Evolutionary conservation across 805 yeast genomes (phyloP), one percentile per base, ranked within the genome.

Genomic region (Cyberlindnera petersonii): DNA sequence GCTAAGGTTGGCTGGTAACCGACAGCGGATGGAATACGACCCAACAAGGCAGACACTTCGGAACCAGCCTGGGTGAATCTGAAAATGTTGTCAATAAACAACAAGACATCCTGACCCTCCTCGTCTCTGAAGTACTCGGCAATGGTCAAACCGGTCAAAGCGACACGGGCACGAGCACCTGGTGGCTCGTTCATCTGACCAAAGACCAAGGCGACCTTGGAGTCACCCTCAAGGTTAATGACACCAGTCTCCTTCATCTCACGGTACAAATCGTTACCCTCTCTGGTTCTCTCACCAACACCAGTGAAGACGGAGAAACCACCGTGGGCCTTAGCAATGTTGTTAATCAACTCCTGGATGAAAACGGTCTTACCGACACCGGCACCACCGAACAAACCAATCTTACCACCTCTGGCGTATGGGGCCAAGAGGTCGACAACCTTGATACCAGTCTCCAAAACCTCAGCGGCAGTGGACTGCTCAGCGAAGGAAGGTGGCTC

Each of bases 171-270:
- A 83, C 98, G 89, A 64, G 98, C 98, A 77, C 98, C 98, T 60
- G 98, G 98, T 66, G 98, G 98, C 82, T 91, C 98, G 82, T 91
- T 91, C 98, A 91, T 91, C 79, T 93, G 98, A 72, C 98, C 98
- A 79, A 91, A 91, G 50, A 91, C 98, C 65, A 91, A 80, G 58
- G 98, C 94, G 75, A 93, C 98, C 84, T 93, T 93, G 65, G 98
- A 93, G 61, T 93, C 98, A 73, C 98, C 98, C 69, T 93, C 98
- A 61, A 91, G 80, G 86, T 93, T 88, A 74, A 93, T 93, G 75
- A 93, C 98, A 81, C 98, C 98, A 58, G 98, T 91, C 79, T 93
- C 98, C 68, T 82, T 87, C 98, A 93, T 93, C 78, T 93, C 98
- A 82, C 96, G 94, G 95, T 91, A 91, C 73, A 91, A 82, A 83